Evolutionary conservation across 441 rosid genomes (phyloP).

Genomic region (Pelargonium exstipulatum): DNA sequence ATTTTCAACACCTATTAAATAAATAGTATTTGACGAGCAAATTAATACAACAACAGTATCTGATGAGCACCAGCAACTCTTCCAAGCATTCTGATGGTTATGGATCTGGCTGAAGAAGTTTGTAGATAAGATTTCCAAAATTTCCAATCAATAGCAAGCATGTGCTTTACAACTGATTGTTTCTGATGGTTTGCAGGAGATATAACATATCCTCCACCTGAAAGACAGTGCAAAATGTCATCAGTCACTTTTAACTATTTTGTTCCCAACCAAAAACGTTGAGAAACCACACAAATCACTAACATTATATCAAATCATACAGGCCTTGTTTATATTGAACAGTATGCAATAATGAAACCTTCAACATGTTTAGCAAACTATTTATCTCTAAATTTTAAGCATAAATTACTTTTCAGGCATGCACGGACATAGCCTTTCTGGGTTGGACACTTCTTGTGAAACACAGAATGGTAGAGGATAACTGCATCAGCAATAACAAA

Average conservation of each 20-base stretch:
- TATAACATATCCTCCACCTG: constrained; percentile 94
- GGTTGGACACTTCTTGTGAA: constrained; percentile 86
- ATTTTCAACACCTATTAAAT: neutral
- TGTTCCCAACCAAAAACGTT: neutral
- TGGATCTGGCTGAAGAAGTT: constrained; percentile 66
- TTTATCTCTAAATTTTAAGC: constrained; percentile 41
- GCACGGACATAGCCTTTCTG: constrained; percentile 83
- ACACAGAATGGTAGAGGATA: constrained; percentile 87
- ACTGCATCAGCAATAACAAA: constrained; percentile 44
- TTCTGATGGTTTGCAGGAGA: constrained; percentile 66
- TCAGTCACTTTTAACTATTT: neutral
- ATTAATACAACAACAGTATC: constrained; percentile 12
- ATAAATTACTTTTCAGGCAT: constrained; percentile 98
- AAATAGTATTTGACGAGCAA: constrained; percentile 6
- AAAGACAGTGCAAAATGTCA: constrained; percentile 28
- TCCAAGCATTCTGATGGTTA: constrained; percentile 80
- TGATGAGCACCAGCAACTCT: constrained; percentile 72
- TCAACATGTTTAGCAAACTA: constrained; percentile 3
- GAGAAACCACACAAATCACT: neutral
- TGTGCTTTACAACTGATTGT: constrained; percentile 81
- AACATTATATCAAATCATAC: neutral
- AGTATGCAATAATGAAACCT: constrained; percentile 14
- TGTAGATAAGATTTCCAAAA: constrained; percentile 72
- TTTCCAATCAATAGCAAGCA: constrained; percentile 98
- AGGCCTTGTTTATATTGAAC: neutral